Conservation (phyloP, 352 stramenopile genomes). For the Globisporangium nunn region DNA sequence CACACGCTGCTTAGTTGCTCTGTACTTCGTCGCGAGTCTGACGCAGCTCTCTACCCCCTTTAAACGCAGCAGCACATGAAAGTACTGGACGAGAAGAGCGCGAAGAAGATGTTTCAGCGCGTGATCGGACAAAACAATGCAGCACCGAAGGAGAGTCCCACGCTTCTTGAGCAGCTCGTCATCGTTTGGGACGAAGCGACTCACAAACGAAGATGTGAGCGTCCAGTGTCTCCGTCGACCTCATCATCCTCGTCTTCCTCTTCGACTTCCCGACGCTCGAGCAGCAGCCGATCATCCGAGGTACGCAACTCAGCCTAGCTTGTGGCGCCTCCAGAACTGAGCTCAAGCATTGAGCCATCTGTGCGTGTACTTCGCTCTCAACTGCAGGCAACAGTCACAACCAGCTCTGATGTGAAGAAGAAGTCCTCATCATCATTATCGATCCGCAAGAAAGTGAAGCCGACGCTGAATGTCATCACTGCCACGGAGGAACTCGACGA, state of each 20-base stretch:
- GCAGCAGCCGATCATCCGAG: conserved; percentile 1
- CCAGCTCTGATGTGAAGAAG: conserved; percentile 7
- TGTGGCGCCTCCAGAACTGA: no score
- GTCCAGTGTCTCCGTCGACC: background rate
- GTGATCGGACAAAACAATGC: conserved; percentile 10
- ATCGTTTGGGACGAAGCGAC: conserved; percentile 8
- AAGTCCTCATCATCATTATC: background rate
- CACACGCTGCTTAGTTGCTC: background rate
- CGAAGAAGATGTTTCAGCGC: conserved; percentile 8
- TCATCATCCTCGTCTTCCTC: conserved; percentile 1
- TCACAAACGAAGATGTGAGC: conserved; percentile 11
- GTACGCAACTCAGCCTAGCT: no score
- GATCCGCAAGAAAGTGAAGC: conserved; percentile 21
- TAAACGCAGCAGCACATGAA: conserved; percentile 1
- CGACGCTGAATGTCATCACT: conserved; percentile 36
- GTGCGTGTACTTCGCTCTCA: no score
- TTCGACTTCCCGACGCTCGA: conserved; percentile 5
- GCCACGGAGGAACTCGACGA: conserved; percentile 8
- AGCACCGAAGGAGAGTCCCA: conserved; percentile 6
- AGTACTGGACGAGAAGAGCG: conserved; percentile 9
- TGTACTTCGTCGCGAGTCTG: background rate
- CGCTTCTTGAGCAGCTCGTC: conserved; percentile 14
- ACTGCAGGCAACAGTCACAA: background rate
- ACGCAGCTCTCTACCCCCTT: background rate
- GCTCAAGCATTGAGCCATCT: no score